phyloP scores from a whole-genome alignment of 2,329 filamentous ascomycete genomes.

The Scleromitrula shiraiana region DNA sequence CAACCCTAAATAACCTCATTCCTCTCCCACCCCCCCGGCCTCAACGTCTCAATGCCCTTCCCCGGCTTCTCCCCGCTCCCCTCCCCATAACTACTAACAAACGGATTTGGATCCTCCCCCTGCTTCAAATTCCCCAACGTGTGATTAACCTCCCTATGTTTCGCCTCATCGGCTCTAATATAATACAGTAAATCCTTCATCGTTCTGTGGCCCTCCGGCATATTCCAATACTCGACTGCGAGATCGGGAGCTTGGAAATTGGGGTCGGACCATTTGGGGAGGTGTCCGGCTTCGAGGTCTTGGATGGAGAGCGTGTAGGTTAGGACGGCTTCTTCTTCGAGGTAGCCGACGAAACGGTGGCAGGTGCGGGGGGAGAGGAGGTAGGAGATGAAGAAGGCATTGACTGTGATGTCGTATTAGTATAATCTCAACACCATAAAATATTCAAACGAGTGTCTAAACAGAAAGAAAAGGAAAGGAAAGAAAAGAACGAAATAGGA shows the following conservation, averaged over 20 bases:
- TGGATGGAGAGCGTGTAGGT: conserved; percentile 87
- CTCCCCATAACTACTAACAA: conserved; percentile 74
- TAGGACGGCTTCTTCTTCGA: conserved; percentile 94
- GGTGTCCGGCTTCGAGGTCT: conserved; percentile 76
- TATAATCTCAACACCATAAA: too few species aligned
- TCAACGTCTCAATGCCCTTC: conserved; percentile 54
- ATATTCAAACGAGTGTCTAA: too few species aligned
- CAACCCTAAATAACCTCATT: conserved; percentile 61
- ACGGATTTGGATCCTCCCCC: conserved; percentile 84
- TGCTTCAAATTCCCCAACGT: conserved; percentile 84
- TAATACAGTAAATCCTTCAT: conserved; percentile 87
- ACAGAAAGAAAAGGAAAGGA: too few species aligned
- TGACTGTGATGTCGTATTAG: too few species aligned
- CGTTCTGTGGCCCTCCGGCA: conserved; percentile 72
- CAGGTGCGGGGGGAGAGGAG: conserved; percentile 79
- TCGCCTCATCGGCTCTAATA: conserved; percentile 81
- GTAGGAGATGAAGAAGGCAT: conserved; percentile 83
- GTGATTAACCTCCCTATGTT: conserved; percentile 90
- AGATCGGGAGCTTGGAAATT: conserved; percentile 77
- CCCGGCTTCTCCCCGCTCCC: conserved; percentile 57
- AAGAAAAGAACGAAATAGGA: too few species aligned
- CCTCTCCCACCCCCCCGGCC: conserved; percentile 73
- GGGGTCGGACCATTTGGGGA: conserved; percentile 68
- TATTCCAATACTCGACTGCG: conserved; percentile 86
- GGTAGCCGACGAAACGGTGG: conserved; percentile 92